Percentiles rank a stretch among this genome's conserved stretches.
These are phyloP conservation scores for Melanomma pulvis-pyrius DNA, from an alignment of 495 filamentous ascomycete genomes.

Conservation along the genomic window DNA sequence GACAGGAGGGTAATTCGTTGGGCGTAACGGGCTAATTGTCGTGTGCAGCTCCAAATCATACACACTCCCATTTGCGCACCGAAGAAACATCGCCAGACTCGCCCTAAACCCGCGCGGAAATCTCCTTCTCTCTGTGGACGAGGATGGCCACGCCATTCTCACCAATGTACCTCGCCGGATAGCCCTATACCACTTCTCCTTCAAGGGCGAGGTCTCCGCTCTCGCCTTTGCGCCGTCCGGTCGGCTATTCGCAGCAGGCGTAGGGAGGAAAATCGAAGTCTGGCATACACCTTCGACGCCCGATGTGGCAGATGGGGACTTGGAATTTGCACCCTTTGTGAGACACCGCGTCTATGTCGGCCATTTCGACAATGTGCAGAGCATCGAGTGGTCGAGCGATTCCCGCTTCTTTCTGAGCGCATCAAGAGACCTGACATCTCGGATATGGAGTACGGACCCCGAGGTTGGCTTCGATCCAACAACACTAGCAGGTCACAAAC, in stretches of 20 bases:
- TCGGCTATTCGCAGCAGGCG: slow-evolving; percentile 81
- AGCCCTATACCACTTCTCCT: slow-evolving; percentile 89
- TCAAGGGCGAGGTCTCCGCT: slow-evolving; percentile 78
- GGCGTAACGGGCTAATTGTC: slow-evolving; percentile 25
- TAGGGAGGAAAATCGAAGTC: slow-evolving; percentile 83
- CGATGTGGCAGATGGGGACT: slow-evolving; percentile 73
- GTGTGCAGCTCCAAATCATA: slow-evolving; percentile 83
- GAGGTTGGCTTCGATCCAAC: slow-evolving; percentile 90
- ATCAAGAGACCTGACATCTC: slow-evolving; percentile 86
- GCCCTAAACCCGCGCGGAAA: slow-evolving; percentile 88
- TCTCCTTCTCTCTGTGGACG: slow-evolving; percentile 86
- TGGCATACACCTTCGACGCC: slow-evolving; percentile 94
- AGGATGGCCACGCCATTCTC: slow-evolving; percentile 90
- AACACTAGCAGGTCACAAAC: slow-evolving; percentile 83
- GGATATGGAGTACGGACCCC: slow-evolving; percentile 89
- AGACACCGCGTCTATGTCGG: slow-evolving; percentile 81
- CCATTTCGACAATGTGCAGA: slow-evolving; percentile 83
- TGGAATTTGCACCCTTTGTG: slow-evolving; percentile 94
- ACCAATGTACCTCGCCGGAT: slow-evolving; percentile 85
- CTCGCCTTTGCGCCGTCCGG: slow-evolving; percentile 92
- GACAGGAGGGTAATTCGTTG: neutral
- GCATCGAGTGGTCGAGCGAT: slow-evolving; percentile 91
- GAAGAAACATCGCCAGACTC: slow-evolving; percentile 85
- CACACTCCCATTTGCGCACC: slow-evolving; percentile 91
- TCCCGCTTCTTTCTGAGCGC: slow-evolving; percentile 91